These are phyloP conservation scores for Bullera alba DNA, from an alignment of 768 basidiomycete genomes.

Conservation along the genomic window DNA sequence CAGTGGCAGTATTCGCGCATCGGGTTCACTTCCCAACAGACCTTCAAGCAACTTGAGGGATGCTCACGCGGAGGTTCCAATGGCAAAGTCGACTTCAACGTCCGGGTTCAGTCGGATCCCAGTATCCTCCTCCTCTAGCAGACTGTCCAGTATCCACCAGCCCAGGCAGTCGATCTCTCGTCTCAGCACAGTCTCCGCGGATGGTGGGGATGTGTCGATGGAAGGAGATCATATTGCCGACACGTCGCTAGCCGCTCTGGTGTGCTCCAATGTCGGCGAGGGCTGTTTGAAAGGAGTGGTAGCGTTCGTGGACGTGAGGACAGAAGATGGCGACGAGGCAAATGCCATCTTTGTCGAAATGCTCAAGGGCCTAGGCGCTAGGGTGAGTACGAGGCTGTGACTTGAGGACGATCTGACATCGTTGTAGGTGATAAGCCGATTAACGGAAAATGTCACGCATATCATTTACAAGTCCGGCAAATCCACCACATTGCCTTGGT, in stretches of 20 bases:
- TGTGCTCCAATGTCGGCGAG: slow-evolving; percentile 17
- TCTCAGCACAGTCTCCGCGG: slow-evolving; percentile 1
- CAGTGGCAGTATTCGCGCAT: too few species aligned
- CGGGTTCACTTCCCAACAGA: not conserved
- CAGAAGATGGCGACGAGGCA: slow-evolving; percentile 43
- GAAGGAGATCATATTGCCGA: not conserved
- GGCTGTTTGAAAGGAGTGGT: slow-evolving; percentile 41
- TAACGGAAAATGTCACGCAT: slow-evolving; percentile 42
- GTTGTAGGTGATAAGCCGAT: slow-evolving; percentile 37
- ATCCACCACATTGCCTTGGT: slow-evolving; percentile 42
- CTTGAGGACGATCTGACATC: not conserved
- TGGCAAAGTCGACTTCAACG: slow-evolving; percentile 3
- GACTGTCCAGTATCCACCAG: not conserved
- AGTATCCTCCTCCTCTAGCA: not conserved
- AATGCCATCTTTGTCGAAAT: slow-evolving; percentile 41
- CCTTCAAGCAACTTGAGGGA: not conserved
- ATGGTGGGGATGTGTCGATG: slow-evolving; percentile 10
- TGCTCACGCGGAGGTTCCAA: not conserved
- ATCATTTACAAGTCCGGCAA: slow-evolving; percentile 46
- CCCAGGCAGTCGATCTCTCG: slow-evolving; percentile 13
- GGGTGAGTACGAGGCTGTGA: slow-evolving; percentile 22
- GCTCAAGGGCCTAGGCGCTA: slow-evolving; percentile 41
- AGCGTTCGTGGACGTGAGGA: slow-evolving; percentile 46
- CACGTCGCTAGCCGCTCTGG: slow-evolving; percentile 24
- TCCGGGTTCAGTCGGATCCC: too few species aligned